Evolutionary conservation across 176 grass and related monocot genomes (phyloP).

Genomic region (Triticum turgidum): DNA sequence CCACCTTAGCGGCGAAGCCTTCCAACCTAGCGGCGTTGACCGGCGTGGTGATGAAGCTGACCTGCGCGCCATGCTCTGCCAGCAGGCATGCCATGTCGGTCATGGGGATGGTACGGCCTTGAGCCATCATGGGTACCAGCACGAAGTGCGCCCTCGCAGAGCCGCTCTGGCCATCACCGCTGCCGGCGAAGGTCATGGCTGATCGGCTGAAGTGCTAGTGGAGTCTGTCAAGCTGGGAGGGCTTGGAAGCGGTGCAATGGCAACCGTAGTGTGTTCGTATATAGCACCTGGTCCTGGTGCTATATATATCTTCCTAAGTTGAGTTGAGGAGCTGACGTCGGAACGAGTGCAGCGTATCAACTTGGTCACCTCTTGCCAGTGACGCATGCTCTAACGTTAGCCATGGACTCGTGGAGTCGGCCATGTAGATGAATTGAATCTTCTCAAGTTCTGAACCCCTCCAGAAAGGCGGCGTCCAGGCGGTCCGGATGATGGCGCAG

Average conservation of each 20-base stretch:
- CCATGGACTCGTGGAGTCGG: background rate
- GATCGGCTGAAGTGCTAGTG: too few species aligned
- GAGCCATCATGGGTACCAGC: constrained; percentile 55
- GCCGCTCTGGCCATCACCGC: background rate
- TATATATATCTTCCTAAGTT: too few species aligned
- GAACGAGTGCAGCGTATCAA: background rate
- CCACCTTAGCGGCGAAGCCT: background rate
- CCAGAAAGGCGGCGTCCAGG: background rate
- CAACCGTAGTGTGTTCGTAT: background rate
- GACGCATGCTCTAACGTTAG: background rate
- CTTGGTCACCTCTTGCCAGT: background rate
- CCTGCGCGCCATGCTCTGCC: constrained; percentile 47
- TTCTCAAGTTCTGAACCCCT: background rate
- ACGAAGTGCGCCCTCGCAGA: constrained; percentile 31
- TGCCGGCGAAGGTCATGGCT: background rate
- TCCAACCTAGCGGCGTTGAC: constrained; percentile 52
- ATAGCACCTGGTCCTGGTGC: background rate
- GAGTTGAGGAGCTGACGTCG: background rate
- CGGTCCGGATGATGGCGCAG: too few species aligned
- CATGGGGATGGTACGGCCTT: constrained; percentile 74
- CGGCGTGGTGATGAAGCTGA: constrained; percentile 65
- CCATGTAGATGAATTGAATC: background rate
- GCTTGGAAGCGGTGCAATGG: too few species aligned
- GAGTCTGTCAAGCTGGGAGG: background rate
- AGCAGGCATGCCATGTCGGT: constrained; percentile 56